phyloP scores from a whole-genome alignment of 2,329 filamentous ascomycete species.

The Colletotrichum sp. region DNA sequence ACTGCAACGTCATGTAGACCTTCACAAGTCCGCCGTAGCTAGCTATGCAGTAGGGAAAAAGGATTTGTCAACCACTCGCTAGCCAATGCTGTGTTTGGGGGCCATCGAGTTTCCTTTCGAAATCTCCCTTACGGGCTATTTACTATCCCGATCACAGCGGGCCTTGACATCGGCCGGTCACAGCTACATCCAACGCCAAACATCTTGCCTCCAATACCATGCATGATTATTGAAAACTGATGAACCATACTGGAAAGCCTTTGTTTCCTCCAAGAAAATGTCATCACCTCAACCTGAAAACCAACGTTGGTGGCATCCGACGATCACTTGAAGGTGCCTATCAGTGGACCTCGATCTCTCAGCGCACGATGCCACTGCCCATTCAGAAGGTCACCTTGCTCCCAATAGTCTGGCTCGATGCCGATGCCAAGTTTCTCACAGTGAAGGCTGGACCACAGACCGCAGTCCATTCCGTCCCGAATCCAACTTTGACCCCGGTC shows the following conservation, averaged over 20 bases:
- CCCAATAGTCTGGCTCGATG: neutral
- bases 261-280: neutral
- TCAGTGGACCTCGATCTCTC: neutral
- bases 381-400: neutral
- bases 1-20: neutral
- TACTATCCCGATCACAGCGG: accelerated
- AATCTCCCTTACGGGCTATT: too few species aligned
- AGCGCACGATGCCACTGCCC: neutral
- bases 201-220: neutral
- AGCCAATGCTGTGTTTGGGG: neutral
- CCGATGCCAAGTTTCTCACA: neutral
- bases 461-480: neutral
- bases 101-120: neutral
- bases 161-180: neutral
- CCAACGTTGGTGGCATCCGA: neutral
- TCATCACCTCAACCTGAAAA: accelerated
- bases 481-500: neutral
- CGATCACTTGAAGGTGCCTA: accelerated
- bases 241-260: accelerated
- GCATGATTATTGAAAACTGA: accelerated
- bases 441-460: neutral
- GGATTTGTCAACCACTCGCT: accelerated
- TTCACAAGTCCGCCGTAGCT: neutral
- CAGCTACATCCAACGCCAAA: neutral
- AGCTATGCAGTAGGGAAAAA: accelerated